Percentiles rank a stretch among this genome's conserved stretches.
These are phyloP conservation scores for Fusarium sp. DNA, from an alignment of 2,329 filamentous ascomycete species.

Conservation along the genomic window DNA sequence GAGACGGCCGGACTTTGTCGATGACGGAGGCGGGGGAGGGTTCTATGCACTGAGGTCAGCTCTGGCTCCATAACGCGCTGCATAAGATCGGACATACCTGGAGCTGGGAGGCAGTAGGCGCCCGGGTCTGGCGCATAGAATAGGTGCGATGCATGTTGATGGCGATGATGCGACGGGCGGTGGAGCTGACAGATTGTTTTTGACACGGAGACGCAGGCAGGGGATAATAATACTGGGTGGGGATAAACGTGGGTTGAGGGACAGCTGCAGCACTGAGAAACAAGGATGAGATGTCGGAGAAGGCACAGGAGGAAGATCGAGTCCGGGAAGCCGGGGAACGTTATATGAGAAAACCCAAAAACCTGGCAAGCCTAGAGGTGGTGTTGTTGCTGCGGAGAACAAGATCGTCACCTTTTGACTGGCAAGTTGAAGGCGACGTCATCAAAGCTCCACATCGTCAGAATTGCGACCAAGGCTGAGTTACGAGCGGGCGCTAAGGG, in stretches of 20 bases:
- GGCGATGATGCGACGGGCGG: slow-evolving; percentile 35
- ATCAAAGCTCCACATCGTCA: slow-evolving; percentile 40
- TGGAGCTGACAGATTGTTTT: slow-evolving; percentile 36
- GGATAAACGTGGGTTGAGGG: slow-evolving; percentile 30
- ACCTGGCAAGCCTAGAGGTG: slow-evolving; percentile 34
- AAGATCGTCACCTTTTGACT: slow-evolving; percentile 43
- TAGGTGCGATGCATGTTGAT: slow-evolving; percentile 93
- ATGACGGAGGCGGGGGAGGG: slow-evolving; percentile 88
- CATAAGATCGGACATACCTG: slow-evolving; percentile 55
- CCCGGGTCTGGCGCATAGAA: slow-evolving; percentile 96
- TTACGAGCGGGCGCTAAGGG: slow-evolving; percentile 30
- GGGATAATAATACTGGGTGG: slow-evolving; percentile 36
- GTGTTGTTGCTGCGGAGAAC: slow-evolving; percentile 45
- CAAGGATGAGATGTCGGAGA: slow-evolving; percentile 37
- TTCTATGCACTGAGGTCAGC: slow-evolving; percentile 65
- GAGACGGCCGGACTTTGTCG: slow-evolving; percentile 88
- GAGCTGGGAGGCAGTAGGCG: slow-evolving; percentile 85
- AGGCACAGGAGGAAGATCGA: slow-evolving; percentile 26
- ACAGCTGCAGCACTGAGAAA: slow-evolving; percentile 32
- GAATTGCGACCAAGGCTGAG: slow-evolving; percentile 19
- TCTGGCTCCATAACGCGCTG: not conserved
- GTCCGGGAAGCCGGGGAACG: slow-evolving; percentile 38
- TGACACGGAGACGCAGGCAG: slow-evolving; percentile 29
- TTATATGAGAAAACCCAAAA: slow-evolving; percentile 42
- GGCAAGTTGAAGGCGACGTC: slow-evolving; percentile 42